Percentiles rank a stretch among this genome's conserved stretches.
Evolutionary conservation across 306 rosid species (phyloP).

Genomic region (Cotoneaster glaucophyllus): DNA sequence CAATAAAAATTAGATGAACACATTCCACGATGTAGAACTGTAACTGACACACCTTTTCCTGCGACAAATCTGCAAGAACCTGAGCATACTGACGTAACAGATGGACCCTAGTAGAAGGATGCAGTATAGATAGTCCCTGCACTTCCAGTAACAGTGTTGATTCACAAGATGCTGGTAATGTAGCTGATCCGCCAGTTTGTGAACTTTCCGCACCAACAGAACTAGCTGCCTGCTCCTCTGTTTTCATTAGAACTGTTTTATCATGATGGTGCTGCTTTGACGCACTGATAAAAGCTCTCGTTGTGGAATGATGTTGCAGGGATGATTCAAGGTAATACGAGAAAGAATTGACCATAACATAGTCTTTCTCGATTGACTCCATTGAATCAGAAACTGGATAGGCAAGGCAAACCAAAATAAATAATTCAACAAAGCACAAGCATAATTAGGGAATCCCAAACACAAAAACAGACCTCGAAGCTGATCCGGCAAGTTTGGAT

Average conservation of each 20-base stretch:
- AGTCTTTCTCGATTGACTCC: conserved; percentile 80
- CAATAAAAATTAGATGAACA: not conserved
- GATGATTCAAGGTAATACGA: conserved; percentile 58
- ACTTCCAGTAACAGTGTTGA: conserved; percentile 39
- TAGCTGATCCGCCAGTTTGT: conserved; percentile 19
- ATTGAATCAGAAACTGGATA: conserved; percentile 62
- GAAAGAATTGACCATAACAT: conserved; percentile 66
- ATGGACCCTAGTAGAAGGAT: conserved; percentile 57
- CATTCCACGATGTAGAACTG: not conserved
- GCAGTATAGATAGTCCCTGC: conserved; percentile 47
- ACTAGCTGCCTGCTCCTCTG: conserved; percentile 24
- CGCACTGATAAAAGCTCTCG: conserved; percentile 30
- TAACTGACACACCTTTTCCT: conserved; percentile 48
- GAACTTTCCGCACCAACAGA: conserved; percentile 28
- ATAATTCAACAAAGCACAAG: conserved; percentile 14
- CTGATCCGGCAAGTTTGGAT: conserved; percentile 33
- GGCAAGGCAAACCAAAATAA: conserved; percentile 4
- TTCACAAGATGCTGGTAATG: conserved; percentile 24
- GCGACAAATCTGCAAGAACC: conserved; percentile 59
- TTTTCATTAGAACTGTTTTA: conserved; percentile 23
- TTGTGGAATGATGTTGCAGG: conserved; percentile 31
- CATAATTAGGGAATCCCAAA: not conserved
- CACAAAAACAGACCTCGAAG: conserved; percentile 44
- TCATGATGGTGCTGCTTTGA: conserved; percentile 32
- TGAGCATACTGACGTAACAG: conserved; percentile 55